Conservation (phyloP, 2,329 filamentous ascomycete genomes). For the Cyphellophora europaea region DNA sequence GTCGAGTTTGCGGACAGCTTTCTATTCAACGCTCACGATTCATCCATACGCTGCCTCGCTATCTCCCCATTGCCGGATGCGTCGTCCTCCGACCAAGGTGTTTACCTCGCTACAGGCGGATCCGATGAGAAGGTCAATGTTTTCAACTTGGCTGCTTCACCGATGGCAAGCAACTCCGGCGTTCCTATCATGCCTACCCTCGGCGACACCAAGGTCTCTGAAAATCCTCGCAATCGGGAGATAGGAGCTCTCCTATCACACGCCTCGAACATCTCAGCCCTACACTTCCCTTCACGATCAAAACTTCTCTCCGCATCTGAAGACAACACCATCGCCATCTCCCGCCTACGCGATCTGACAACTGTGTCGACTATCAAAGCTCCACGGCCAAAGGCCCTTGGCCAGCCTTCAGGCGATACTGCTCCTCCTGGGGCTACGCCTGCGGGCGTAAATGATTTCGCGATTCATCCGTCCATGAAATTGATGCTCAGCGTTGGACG, state of each 20-base stretch:
- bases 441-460: slow-evolving; percentile 87
- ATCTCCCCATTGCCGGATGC: slow-evolving; percentile 64
- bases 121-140: slow-evolving; percentile 94
- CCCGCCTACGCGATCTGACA: slow-evolving; percentile 80
- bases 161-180: slow-evolving; percentile 45
- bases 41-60: slow-evolving; percentile 80
- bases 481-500: slow-evolving; percentile 88
- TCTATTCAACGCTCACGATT: slow-evolving; percentile 86
- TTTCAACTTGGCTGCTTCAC: slow-evolving; percentile 72
- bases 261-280: slow-evolving; percentile 65
- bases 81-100: slow-evolving; percentile 55
- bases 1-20: slow-evolving; percentile 82
- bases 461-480: slow-evolving; percentile 92
- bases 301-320: slow-evolving; percentile 85
- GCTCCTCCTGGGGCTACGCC: slow-evolving; percentile 71
- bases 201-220: slow-evolving; percentile 62
- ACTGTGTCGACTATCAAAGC: slow-evolving; percentile 69
- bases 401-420: slow-evolving; percentile 82
- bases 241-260: slow-evolving; percentile 83
- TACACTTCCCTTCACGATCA: slow-evolving; percentile 73
- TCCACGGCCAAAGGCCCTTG: slow-evolving; percentile 69
- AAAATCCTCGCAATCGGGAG: slow-evolving; percentile 81
- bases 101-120: slow-evolving; percentile 81
- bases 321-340: slow-evolving; percentile 84
- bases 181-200: slow-evolving; percentile 57